Percentiles rank a stretch among this genome's conserved stretches.
Evolutionary conservation across 495 filamentous ascomycete species (phyloP).

Genomic region (Penicillium mononematosum): DNA sequence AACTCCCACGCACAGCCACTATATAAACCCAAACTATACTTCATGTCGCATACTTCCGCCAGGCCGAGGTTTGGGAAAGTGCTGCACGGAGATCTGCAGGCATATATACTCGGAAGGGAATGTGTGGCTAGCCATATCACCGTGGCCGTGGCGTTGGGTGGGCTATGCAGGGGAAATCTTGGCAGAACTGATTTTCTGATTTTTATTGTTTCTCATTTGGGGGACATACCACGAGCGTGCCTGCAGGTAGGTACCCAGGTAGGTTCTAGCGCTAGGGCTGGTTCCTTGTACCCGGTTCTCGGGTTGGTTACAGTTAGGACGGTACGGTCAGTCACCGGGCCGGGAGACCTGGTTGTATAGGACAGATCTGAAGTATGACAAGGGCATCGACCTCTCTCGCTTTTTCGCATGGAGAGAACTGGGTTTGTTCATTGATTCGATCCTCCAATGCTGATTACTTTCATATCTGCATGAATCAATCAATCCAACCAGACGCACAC

Average conservation of each 20-base stretch:
- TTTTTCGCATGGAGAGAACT: neutral
- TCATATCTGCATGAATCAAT: neutral
- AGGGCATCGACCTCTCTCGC: neutral
- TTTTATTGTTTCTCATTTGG: neutral
- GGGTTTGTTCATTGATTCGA: neutral
- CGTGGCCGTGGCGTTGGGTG: neutral
- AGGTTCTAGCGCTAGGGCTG: neutral
- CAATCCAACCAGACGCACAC: neutral
- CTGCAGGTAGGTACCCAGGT: too few relatives aligned
- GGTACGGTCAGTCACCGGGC: neutral
- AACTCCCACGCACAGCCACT: neutral
- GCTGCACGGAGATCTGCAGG: neutral
- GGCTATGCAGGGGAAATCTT: neutral
- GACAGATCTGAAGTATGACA: neutral
- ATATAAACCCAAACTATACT: neutral
- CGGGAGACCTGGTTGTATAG: neutral
- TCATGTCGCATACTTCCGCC: neutral
- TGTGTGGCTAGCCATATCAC: neutral
- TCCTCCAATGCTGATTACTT: neutral
- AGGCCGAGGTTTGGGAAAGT: neutral
- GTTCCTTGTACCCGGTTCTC: neutral
- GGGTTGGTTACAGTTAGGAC: constrained; percentile 1
- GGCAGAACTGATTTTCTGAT: neutral
- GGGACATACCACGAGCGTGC: too few relatives aligned
- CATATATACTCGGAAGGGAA: neutral